Base-by-base conservation (phyloP, 192 early-diverging fungal genomes). In the Borealophlyctis nickersoniae region DNA sequence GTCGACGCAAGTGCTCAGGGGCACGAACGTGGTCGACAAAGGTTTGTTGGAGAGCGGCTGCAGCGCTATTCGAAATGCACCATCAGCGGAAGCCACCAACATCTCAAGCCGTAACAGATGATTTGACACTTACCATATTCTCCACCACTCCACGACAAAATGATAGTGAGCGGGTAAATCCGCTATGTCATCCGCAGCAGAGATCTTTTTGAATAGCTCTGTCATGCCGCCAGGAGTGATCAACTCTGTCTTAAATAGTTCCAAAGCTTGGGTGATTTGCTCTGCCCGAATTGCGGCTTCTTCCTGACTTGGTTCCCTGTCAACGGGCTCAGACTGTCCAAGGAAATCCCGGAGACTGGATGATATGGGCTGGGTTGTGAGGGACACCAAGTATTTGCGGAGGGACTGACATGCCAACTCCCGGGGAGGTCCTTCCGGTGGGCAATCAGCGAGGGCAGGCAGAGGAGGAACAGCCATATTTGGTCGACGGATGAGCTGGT, bases 301-400 rank as follows among this genome's bases (percentile, higher is more conserved):
- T 49, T 31, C 30, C 4, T 26, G 27, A 22, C 13, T 52, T 35
- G 60, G 48, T 26, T 11, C 16, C 23, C 19, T 56, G 23, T 36
- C 55, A 45, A 66, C 29, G 0, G 64, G 67, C 22, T 63, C 60
- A 2, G 60, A 55, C 39, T 69, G 67, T 24, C 55, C 55, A 4
- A 69, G 60, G 29, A 69, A 69, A 36, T 69, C 67, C 11, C 67
- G 67, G n/a, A 69, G 59, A 33, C 53, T 56, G 26, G 59, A 39
- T 22, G 60, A 45, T 45, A 45, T 69, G 9, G 67, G 67, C 1
- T 35, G 33, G 13, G 31, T 9, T 22, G 49, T 22, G 2, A 68
- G 30, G n/a, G 26, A 23, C 7, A 49, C 26, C 14, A 68, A 33
- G 39, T 68, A 68, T 16, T 11, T 24, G 4, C 39, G 28, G 5